These are phyloP conservation scores for Hymenotorrendiella dingleyae DNA, from an alignment of 2,329 filamentous ascomycete species.

Conservation along the genomic window DNA sequence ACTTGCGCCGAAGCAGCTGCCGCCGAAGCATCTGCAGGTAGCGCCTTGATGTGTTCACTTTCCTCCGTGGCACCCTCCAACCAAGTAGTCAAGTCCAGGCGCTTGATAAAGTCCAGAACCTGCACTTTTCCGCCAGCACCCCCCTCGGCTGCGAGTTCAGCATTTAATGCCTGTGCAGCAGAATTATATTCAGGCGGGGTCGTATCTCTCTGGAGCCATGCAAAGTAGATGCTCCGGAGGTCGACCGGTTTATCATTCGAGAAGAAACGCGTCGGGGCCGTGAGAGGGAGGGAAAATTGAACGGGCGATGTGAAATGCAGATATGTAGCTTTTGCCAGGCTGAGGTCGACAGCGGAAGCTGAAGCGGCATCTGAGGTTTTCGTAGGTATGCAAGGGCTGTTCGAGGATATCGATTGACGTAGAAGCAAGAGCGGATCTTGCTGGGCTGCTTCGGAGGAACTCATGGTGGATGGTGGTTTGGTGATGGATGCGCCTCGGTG, in stretches of 20 bases:
- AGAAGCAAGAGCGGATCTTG: constrained; percentile 78
- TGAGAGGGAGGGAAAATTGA: constrained; percentile 61
- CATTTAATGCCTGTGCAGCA: constrained; percentile 73
- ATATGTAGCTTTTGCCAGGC: constrained; percentile 71
- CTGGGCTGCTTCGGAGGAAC: constrained; percentile 43
- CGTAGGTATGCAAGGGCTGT: constrained; percentile 65
- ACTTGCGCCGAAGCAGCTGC: constrained; percentile 42
- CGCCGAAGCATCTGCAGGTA: constrained; percentile 55
- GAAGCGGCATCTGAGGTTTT: constrained; percentile 60
- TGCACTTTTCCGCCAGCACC: constrained; percentile 65
- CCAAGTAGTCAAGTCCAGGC: constrained; percentile 88
- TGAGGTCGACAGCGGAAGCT: constrained; percentile 48
- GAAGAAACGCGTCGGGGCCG: constrained; percentile 76
- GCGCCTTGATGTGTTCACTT: constrained; percentile 84
- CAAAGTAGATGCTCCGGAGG: constrained; percentile 91
- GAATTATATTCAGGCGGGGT: constrained; percentile 88
- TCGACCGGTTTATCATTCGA: constrained; percentile 72
- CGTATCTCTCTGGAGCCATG: constrained; percentile 88
- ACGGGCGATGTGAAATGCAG: constrained; percentile 63
- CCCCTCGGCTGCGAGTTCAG: constrained; percentile 52
- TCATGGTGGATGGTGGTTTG: constrained; percentile 46
- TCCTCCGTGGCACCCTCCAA: constrained; percentile 84
- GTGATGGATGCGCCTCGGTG: constrained; percentile 7
- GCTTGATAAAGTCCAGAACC: constrained; percentile 87
- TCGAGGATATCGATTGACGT: constrained; percentile 72